Evolutionary conservation across 306 rosid species (phyloP), one percentile per base, ranked within the genome.

Genomic region (Mimosa pudica): DNA sequence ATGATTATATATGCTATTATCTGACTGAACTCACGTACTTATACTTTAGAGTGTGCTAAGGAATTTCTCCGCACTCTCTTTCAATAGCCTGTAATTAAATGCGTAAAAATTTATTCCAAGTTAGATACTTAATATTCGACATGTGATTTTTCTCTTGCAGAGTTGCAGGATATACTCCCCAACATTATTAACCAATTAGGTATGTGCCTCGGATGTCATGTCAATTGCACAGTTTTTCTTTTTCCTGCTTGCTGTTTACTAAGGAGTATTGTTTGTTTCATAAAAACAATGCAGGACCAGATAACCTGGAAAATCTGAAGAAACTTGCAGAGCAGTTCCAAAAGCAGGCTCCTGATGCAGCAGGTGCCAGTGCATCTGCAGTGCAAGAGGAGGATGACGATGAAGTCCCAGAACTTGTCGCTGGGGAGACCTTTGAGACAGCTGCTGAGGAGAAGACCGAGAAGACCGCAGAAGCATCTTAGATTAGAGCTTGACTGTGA

Each of bases 121-220:
- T 10, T 20, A 16, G 72, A 54, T 38, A 17, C 30, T 6, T 35
- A 1, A 61, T 51, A 35, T 55, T 51, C 83, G 70, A 86, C 58
- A 7, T 74, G 3, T 24, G 2, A 49, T 62, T 79, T 71, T 55
- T n/a, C 12, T 68, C 10, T 77, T 81, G 49, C 93, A 96, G 99
- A 96, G 75, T 91, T 96, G 94, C 99, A 95, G 82, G 99, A 95
- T 80, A 90, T 95, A 68, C 99, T 95, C 70, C 99, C 99, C 5
- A 92, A 86, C 83, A 91, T 95, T 46, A 89, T 95, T 87, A 85
- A 91, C 81, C 99, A 95, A 83, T 85, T 95, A 86, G 99, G 99
- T 93, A 84, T 68, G 83, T 75, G 60, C 57, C n/a, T 44, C 13
- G 2, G 36, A 35, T 36, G 8, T 24, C 8, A 1, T 16, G 33